A percentile compares a stretch with the other conserved stretches of the same genome.
These are phyloP conservation scores for Kwoniella europaea DNA, from an alignment of 768 basidiomycete species.

Conservation along the genomic window DNA sequence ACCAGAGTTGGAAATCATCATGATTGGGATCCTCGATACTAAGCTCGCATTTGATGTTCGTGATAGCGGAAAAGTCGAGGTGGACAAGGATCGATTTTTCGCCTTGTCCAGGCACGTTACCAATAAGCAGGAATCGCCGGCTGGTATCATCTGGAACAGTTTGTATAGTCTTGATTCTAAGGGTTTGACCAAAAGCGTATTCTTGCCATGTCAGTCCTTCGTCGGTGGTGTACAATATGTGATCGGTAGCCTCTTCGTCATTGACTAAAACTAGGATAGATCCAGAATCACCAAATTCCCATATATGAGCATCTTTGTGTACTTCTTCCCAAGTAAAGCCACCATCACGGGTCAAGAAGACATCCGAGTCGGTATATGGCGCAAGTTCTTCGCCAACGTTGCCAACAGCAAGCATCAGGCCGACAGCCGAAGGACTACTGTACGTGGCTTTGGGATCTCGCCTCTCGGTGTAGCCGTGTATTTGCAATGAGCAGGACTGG, in stretches of 20 bases:
- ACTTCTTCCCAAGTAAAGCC: slow-evolving; percentile 99
- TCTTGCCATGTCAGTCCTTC: slow-evolving; percentile 87
- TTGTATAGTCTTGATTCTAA: slow-evolving; percentile 76
- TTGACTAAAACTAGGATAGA: slow-evolving; percentile 91
- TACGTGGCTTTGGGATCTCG: slow-evolving; percentile 87
- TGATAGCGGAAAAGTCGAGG: slow-evolving; percentile 84
- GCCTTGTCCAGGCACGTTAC: slow-evolving; percentile 63
- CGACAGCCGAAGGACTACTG: slow-evolving; percentile 88
- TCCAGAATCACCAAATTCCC: slow-evolving; percentile 98
- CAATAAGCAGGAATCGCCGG: slow-evolving; percentile 85
- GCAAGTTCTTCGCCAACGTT: slow-evolving; percentile 86
- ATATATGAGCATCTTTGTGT: slow-evolving; percentile 95
- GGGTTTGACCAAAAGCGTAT: slow-evolving; percentile 78
- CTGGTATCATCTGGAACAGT: slow-evolving; percentile 91
- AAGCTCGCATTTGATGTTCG: slow-evolving; percentile 71
- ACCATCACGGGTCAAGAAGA: slow-evolving; percentile 93
- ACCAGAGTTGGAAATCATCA: slow-evolving; percentile 98
- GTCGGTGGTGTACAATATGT: slow-evolving; percentile 84
- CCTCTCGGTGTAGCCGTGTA: slow-evolving; percentile 96
- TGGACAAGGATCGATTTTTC: slow-evolving; percentile 72
- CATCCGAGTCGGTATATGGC: slow-evolving; percentile 84
- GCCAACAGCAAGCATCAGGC: slow-evolving; percentile 88
- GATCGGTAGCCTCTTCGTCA: slow-evolving; percentile 90
- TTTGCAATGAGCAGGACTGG: slow-evolving; percentile 81
- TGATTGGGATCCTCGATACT: slow-evolving; percentile 71